Conservation (phyloP, 139 green algal species). For the Chlorella sp. region DNA sequence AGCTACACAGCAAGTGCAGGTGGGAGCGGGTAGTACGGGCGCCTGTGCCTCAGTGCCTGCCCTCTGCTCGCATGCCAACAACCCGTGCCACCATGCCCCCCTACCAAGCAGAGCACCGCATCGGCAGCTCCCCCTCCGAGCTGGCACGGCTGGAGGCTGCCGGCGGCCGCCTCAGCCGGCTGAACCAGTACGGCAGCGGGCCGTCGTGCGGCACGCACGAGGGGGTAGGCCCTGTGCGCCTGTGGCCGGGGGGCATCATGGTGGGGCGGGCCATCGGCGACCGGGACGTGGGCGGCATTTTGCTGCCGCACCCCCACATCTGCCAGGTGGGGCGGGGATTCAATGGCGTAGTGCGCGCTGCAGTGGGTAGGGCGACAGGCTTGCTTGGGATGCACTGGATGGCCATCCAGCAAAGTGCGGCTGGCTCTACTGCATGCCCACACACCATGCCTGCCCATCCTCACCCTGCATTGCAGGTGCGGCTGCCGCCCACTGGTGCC, state of each 20-base stretch:
- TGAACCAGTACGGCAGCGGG: constrained; percentile 41
- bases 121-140: constrained; percentile 45
- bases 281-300: constrained; percentile 77
- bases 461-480: constrained; percentile 17
- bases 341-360: too few species aligned
- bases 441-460: background rate
- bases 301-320: constrained; percentile 86
- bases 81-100: too few species aligned
- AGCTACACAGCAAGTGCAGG: too few species aligned
- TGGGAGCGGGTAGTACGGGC: too few species aligned
- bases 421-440: background rate
- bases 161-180: constrained; percentile 43
- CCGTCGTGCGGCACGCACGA: constrained; percentile 12
- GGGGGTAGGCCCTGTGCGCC: constrained; percentile 87
- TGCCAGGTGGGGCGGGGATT: constrained; percentile 55
- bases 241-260: constrained; percentile 92
- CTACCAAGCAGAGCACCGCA: constrained; percentile 53
- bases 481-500: constrained; percentile 62
- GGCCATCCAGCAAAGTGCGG: too few species aligned
- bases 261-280: constrained; percentile 78
- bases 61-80: too few species aligned
- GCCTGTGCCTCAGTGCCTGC: too few species aligned
- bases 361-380: background rate
- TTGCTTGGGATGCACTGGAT: too few species aligned
- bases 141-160: constrained; percentile 44